Evolutionary conservation across 805 yeast genomes (phyloP), one percentile per base, ranked within the genome.

Genomic region (Metschnikowia aberdeeniae): DNA sequence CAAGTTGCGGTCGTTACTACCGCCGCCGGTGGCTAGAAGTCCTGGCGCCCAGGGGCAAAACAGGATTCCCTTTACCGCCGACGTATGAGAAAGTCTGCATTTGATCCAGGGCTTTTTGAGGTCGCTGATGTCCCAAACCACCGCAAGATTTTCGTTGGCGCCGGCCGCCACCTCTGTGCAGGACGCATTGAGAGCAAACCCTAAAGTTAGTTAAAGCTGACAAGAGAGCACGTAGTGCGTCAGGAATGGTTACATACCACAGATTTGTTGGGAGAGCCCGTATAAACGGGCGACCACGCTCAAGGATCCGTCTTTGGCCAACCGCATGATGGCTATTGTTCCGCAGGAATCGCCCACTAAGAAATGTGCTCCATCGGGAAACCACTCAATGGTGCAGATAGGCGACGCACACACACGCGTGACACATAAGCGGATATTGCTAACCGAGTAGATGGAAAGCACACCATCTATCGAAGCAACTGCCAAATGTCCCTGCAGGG

Each of bases 41-140:
- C 84, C 74, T 11, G 80, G 80, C 14, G 88, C 75, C 97, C 97
- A 89, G 0, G 97, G 97, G 59, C 97, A 90, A 56, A 79, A 90
- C 3, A 92, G 85, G 36, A 90, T 69, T 0, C 96, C 97, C 55
- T 89, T 89, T 0, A 90, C 90, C 0, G 97, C 97, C 1, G 96
- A 95, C 2, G 70, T 67, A 57, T 90, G 97, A 1, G 74, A 78
- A 42, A 89, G 67, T 8, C 63, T 59, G 57, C 73, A 79, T 48
- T 67, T 63, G 39, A 77, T 54, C 19, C 44, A 56, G 8, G 92
- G 85, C 10, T 30, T 33, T 4, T 12, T 4, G 5, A 28, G 34
- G 0, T 58, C 44, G 4, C 49, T 35, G 17, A 86, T 73, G 52
- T 85, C 80, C 96, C 96, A 89, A 2, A 90, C 68, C 0, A 86